Percentiles rank a stretch among this genome's conserved stretches.
phyloP scores from a whole-genome alignment of 495 filamentous ascomycete species.

The Chaetomium cochliodes region DNA sequence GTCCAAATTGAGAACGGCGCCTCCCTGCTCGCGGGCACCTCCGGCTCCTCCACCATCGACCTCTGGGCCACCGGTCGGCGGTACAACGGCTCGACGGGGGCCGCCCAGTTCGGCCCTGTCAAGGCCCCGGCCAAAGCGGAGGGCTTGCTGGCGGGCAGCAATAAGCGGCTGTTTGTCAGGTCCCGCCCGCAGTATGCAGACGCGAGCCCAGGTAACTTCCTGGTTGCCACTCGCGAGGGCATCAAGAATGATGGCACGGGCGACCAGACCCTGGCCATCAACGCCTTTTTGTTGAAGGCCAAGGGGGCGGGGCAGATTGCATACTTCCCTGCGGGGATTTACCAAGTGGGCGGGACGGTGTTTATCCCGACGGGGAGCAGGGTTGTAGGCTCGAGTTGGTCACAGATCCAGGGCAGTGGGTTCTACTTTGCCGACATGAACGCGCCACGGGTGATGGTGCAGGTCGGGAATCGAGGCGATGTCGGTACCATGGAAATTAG shows the following conservation, averaged over 20 bases:
- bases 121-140: too few species aligned
- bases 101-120: too few species aligned
- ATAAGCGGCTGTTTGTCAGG: too few species aligned
- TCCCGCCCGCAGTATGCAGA: slow-evolving; percentile 62
- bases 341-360: slow-evolving; percentile 32
- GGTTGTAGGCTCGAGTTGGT: slow-evolving; percentile 43
- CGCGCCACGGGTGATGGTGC: slow-evolving; percentile 65
- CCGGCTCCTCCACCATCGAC: slow-evolving; percentile 20
- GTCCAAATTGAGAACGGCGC: background rate
- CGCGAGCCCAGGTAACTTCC: slow-evolving; percentile 46
- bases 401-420: slow-evolving; percentile 40
- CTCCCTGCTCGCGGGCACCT: background rate
- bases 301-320: slow-evolving; percentile 29
- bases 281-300: slow-evolving; percentile 19
- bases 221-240: slow-evolving; percentile 33
- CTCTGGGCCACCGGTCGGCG: slow-evolving; percentile 64
- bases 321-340: slow-evolving; percentile 31
- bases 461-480: slow-evolving; percentile 72
- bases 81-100: slow-evolving; percentile 56
- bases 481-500: slow-evolving; percentile 74
- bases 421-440: slow-evolving; percentile 42
- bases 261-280: slow-evolving; percentile 50
- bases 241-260: slow-evolving; percentile 36
- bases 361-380: slow-evolving; percentile 47
- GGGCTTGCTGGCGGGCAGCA: too few species aligned